These are phyloP conservation scores for Obelidium mucronatum DNA, from an alignment of 192 early-diverging fungal genomes.

Conservation along the genomic window DNA sequence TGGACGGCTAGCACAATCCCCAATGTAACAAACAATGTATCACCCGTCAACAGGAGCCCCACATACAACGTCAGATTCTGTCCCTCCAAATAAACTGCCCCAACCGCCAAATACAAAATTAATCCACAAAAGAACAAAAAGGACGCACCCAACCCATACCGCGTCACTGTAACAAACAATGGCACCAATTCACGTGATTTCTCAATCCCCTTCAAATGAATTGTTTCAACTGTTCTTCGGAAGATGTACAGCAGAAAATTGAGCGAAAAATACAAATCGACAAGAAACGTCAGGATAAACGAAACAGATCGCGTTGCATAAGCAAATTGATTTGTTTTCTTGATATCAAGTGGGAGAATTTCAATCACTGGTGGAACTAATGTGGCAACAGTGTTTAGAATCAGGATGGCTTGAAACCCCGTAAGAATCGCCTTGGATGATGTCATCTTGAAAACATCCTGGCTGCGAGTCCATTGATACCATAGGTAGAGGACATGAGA, in stretches of 20 bases:
- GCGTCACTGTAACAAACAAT: not conserved
- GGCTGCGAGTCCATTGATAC: not conserved
- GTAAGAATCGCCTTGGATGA: not conserved
- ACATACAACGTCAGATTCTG: not conserved
- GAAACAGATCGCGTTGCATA: not conserved
- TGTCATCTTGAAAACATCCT: not conserved
- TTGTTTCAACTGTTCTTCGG: not conserved
- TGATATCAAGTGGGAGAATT: not conserved
- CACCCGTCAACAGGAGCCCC: not conserved
- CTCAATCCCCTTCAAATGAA: not conserved
- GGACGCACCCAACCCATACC: not conserved
- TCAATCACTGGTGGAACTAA: not conserved
- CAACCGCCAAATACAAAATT: not conserved
- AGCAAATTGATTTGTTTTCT: not conserved
- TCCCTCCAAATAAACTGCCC: not conserved
- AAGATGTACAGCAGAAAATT: not conserved
- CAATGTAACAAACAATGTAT: not conserved
- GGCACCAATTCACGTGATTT: not conserved
- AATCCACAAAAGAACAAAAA: not conserved
- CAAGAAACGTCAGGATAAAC: not conserved
- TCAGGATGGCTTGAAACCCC: not conserved
- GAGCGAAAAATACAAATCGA: not conserved
- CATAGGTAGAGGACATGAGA: not conserved
- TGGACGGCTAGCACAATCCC: not conserved
- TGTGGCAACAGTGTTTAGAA: not conserved